These are phyloP conservation scores for Nadsonia commutata DNA, from an alignment of 1,139 yeast genomes.

Conservation along the genomic window DNA sequence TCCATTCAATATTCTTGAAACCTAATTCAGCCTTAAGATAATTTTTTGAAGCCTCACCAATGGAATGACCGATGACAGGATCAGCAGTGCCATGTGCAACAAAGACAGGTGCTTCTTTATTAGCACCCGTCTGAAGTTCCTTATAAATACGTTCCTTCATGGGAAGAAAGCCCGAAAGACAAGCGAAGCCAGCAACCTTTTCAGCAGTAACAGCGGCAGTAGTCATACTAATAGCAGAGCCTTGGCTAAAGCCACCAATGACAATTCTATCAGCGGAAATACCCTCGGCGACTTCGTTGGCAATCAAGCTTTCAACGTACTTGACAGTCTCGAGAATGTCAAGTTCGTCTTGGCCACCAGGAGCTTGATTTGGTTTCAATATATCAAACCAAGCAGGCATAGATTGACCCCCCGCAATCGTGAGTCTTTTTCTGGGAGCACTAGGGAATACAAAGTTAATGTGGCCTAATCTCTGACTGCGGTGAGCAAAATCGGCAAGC, in stretches of 20 bases:
- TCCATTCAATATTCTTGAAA: constrained; percentile 38
- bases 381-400: constrained; percentile 92
- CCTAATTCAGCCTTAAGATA: constrained; percentile 33
- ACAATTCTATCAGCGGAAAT: constrained; percentile 58
- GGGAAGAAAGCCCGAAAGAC: constrained; percentile 69
- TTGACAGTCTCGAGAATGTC: constrained; percentile 52
- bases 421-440: constrained; percentile 63
- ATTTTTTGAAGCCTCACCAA: constrained; percentile 33
- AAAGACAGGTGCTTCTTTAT: constrained; percentile 59
- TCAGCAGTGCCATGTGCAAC: constrained; percentile 82
- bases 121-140: constrained; percentile 24
- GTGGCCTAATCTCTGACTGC: constrained; percentile 28
- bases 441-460: constrained; percentile 77
- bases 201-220: constrained; percentile 25
- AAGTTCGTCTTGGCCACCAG: constrained; percentile 38
- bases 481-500: constrained; percentile 32
- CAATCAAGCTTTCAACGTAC: constrained; percentile 36
- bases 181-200: constrained; percentile 65
- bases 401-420: constrained; percentile 46
- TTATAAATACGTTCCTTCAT: constrained; percentile 22
- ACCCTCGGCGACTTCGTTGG: constrained; percentile 49
- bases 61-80: constrained; percentile 39
- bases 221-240: constrained; percentile 70
- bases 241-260: constrained; percentile 94
- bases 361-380: constrained; percentile 34